Conservation (phyloP, 1,284 basidiomycete genomes). For the Ceratobasidium papillatum region DNA sequence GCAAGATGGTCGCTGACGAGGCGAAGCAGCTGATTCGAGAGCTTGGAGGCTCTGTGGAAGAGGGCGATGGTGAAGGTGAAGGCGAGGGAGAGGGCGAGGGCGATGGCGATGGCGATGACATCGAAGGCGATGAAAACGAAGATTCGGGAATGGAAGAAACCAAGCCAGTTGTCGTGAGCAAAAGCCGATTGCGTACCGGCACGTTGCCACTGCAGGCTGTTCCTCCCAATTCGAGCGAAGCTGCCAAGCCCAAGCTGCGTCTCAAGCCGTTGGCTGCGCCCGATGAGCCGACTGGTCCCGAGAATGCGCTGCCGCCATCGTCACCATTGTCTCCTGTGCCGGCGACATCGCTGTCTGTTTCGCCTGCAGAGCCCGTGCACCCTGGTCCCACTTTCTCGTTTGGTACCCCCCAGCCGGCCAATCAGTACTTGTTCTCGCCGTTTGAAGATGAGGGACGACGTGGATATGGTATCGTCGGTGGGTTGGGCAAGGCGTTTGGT, state of each 20-base stretch:
- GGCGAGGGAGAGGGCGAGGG: not conserved
- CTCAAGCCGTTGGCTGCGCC: slow-evolving; percentile 32
- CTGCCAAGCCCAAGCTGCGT: slow-evolving; percentile 19
- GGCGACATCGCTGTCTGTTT: slow-evolving; percentile 17
- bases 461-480: slow-evolving; percentile 27
- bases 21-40: slow-evolving; percentile 22
- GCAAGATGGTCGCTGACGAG: slow-evolving; percentile 32
- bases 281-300: slow-evolving; percentile 13
- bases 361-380: slow-evolving; percentile 34
- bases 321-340: slow-evolving; percentile 38
- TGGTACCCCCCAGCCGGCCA: slow-evolving; percentile 4
- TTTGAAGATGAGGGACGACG: slow-evolving; percentile 35
- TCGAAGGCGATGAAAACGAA: slow-evolving; percentile 24
- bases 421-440: slow-evolving; percentile 28
- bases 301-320: slow-evolving; percentile 32
- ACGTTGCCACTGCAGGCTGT: slow-evolving; percentile 31
- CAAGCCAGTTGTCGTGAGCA: not conserved
- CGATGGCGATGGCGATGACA: not conserved
- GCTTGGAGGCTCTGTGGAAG: slow-evolving; percentile 7
- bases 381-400: slow-evolving; percentile 34
- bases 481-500: slow-evolving; percentile 37
- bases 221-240: slow-evolving; percentile 32
- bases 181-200: not conserved
- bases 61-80: slow-evolving; percentile 3
- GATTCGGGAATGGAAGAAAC: slow-evolving; percentile 1